These are phyloP conservation scores for Microthlaspi erraticum DNA, from an alignment of 345 rosid species.

Conservation along the genomic window DNA sequence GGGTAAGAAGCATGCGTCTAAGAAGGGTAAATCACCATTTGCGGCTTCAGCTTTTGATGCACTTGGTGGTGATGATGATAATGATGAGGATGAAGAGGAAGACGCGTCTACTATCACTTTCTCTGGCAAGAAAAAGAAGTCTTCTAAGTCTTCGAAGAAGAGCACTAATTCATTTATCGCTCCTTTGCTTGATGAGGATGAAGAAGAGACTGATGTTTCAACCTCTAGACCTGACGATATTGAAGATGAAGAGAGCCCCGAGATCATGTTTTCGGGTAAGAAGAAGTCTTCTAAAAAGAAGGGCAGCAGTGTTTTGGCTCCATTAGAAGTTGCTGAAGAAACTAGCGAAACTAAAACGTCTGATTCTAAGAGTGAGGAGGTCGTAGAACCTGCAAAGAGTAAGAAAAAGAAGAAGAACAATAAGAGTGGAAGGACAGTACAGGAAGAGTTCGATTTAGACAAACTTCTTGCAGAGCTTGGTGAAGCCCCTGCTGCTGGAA, in stretches of 20 bases:
- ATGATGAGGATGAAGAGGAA: slow-evolving; percentile 44
- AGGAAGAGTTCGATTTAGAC: slow-evolving; percentile 96
- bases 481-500: slow-evolving; percentile 51
- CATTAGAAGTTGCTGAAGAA: slow-evolving; percentile 45
- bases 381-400: slow-evolving; percentile 66
- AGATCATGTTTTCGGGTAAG: slow-evolving; percentile 60
- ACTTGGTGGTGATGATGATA: slow-evolving; percentile 53
- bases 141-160: slow-evolving; percentile 71
- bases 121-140: slow-evolving; percentile 81
- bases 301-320: slow-evolving; percentile 45
- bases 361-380: slow-evolving; percentile 53
- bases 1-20: slow-evolving; percentile 59
- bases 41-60: slow-evolving; percentile 57
- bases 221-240: slow-evolving; percentile 36
- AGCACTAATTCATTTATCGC: slow-evolving; percentile 56
- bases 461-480: slow-evolving; percentile 93
- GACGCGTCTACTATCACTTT: slow-evolving; percentile 52
- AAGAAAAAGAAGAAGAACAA: slow-evolving; percentile 80
- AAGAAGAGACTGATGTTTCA: slow-evolving; percentile 50
- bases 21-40: slow-evolving; percentile 53
- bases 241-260: slow-evolving; percentile 50
- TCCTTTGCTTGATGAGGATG: slow-evolving; percentile 63
- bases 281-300: slow-evolving; percentile 82
- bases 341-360: slow-evolving; percentile 36
- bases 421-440: slow-evolving; percentile 85